Evolutionary conservation across 768 basidiomycete genomes (phyloP), one percentile per base, ranked within the genome.

Genomic region (Suillus decipiens): DNA sequence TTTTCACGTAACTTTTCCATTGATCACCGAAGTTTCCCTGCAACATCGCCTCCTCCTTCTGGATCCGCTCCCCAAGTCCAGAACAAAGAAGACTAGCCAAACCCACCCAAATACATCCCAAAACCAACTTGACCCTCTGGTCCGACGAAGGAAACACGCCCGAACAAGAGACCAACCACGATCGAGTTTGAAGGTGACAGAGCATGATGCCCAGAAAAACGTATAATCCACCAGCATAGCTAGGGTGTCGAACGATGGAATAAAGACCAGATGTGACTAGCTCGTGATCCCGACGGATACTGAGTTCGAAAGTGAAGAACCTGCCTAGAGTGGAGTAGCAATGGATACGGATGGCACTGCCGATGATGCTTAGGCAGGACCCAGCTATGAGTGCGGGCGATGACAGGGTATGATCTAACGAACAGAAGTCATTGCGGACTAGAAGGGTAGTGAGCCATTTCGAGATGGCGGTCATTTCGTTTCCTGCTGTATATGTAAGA

Each of bases 181-280:
- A 68, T 14, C 42, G 67, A 6, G 41, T 54, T 12, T 47, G n/a
- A 2, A 61, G 41, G n/a, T 58, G 53, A 31, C 50, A 50, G 11
- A 62, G 34, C 41, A 56, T 59, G 17, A 63, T 2, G 33, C 68
- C 64, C 7, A 45, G 28, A 17, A 60, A 47, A 34, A 42, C 24
- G 19, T 70, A 47, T 2, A 63, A 31, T 3, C 41, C 62, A 34
- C 55, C 62, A 8, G 48, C n/a, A n/a, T 65, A 65, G 31, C 63
- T 57, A 17, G 80, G 80, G 62, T 81, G 80, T 22, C 79, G 77
- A n/a, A 81, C 78, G 45, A 71, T 54, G 33, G 72, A 63, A 64
- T 82, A 82, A 8, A 80, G 80, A 0, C 80, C 80, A 10, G 66
- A 63, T 4, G 76, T 79, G 54, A 82, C 66, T 31, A 82, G 72